Evolutionary conservation across 192 early-diverging fungal species (phyloP).

Genomic region (Allomyces macrogynus): DNA sequence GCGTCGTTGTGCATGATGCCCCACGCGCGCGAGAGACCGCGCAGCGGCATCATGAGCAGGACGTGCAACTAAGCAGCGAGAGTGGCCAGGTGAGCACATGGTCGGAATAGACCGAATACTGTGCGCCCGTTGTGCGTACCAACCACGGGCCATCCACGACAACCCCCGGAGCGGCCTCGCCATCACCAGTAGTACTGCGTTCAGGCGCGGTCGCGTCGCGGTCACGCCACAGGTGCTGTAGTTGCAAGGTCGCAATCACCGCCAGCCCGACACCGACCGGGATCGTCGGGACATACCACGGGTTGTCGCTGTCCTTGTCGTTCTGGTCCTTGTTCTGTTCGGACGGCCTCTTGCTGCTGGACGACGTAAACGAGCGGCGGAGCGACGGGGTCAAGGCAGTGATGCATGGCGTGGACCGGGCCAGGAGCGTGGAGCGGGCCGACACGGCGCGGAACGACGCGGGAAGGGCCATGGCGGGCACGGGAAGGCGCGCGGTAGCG

Average conservation of each 20-base stretch:
- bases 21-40: constrained; percentile 75
- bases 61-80: constrained; percentile 33
- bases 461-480: too few relatives aligned
- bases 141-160: constrained; percentile 70
- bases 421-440: too few relatives aligned
- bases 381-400: too few relatives aligned
- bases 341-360: too few relatives aligned
- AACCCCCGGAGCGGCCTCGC: constrained; percentile 17
- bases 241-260: constrained; percentile 47
- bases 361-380: too few relatives aligned
- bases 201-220: constrained; percentile 3
- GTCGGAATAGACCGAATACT: too few relatives aligned
- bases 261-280: constrained; percentile 51
- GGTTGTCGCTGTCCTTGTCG: too few relatives aligned
- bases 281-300: constrained; percentile 13
- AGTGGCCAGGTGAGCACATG: not conserved
- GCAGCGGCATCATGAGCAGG: constrained; percentile 68
- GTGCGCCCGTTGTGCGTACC: constrained; percentile 8
- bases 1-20: constrained; percentile 66
- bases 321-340: too few relatives aligned
- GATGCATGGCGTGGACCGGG: too few relatives aligned
- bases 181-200: constrained; percentile 10
- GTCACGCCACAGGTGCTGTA: constrained; percentile 20
- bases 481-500: too few relatives aligned
- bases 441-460: too few relatives aligned